Conservation (phyloP, 2,329 filamentous ascomycete species). For the Clonostachys chloroleuca region DNA sequence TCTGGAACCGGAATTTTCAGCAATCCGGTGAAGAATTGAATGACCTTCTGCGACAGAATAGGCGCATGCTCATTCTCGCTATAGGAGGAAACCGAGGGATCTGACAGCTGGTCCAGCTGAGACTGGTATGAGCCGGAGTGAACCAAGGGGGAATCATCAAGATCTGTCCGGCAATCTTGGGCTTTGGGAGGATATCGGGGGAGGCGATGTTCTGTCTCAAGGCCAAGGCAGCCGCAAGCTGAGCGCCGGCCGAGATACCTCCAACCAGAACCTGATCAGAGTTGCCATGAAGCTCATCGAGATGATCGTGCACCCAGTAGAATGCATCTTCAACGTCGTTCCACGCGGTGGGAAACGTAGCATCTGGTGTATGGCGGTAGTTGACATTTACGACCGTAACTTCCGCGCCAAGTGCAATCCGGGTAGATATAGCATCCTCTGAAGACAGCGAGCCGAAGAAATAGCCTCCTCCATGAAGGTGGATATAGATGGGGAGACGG, state of each 20-base stretch:
- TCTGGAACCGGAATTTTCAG: slow-evolving; percentile 13
- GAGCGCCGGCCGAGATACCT: slow-evolving; percentile 42
- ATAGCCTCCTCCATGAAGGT: slow-evolving; percentile 53
- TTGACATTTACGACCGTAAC: slow-evolving; percentile 17
- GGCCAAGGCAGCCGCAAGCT: slow-evolving; percentile 32
- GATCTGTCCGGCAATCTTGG: slow-evolving; percentile 40
- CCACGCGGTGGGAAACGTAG: slow-evolving; percentile 38
- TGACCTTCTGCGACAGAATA: slow-evolving; percentile 28
- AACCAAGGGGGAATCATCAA: slow-evolving; percentile 41
- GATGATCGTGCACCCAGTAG: slow-evolving; percentile 33
- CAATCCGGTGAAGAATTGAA: too few relatives aligned
- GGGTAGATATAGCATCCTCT: slow-evolving; percentile 47
- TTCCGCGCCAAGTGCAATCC: slow-evolving; percentile 32
- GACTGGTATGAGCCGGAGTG: slow-evolving; percentile 6
- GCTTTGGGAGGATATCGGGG: slow-evolving; percentile 15
- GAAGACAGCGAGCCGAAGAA: slow-evolving; percentile 46
- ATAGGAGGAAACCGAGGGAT: slow-evolving; percentile 34
- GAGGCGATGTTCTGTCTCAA: slow-evolving; percentile 21
- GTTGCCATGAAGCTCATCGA: too few relatives aligned
- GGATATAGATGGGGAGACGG: slow-evolving; percentile 41
- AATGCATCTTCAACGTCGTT: slow-evolving; percentile 49
- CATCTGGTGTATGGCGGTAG: background rate
- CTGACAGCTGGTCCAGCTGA: slow-evolving; percentile 26
- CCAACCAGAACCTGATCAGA: slow-evolving; percentile 37
- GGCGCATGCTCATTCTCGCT: slow-evolving; percentile 42